Evolutionary conservation across 345 rosid genomes (phyloP), one percentile per base, ranked within the genome.

Genomic region (Durio zibethinus): DNA sequence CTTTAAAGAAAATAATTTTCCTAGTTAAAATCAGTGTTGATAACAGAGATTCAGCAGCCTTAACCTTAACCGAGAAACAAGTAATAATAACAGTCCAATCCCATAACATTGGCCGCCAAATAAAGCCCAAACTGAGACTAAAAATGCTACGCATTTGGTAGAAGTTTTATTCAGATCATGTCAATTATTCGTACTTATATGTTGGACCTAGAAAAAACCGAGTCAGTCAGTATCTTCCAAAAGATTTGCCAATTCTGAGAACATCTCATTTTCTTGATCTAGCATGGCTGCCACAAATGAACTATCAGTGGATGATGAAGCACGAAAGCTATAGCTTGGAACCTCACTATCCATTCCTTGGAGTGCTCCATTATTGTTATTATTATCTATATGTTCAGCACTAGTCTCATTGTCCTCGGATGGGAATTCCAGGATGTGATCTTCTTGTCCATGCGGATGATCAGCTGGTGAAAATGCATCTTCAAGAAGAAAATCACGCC

Each of bases 401-500:
- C 50, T 27, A 20, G 29, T 33, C 18, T 21, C 20, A 5, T 72
- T 72, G 61, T 75, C 80, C 62, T 75, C 79, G 1, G 88, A 82
- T 60, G 85, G 80, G 31, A 79, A 71, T 31, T 77, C 84, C 27
- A 42, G 18, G 16, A 20, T 7, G 10, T 31, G 48, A 38, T 60
- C 59, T 53, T 84, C 83, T 20, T 77, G 77, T 43, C 75, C 87
- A 62, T 74, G 82, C 11, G 65, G 81, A 56, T 64, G 5, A 16
- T 36, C n/a, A 36, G 66, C 65, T 10, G 83, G 82, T 47, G 86
- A 75, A 42, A 79, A 56, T 1, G 80, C 81, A 47, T 88, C 93
- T 33, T 91, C 97, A 20, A 95, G 87, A 79, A 93, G 97, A 77
- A 93, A 91, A 81, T 95, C 96, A 1, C 88, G 83, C 99, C 99